Evolutionary conservation across 1,284 basidiomycete genomes (phyloP).

Genomic region (Melanopsichium pennsylvanicum): DNA sequence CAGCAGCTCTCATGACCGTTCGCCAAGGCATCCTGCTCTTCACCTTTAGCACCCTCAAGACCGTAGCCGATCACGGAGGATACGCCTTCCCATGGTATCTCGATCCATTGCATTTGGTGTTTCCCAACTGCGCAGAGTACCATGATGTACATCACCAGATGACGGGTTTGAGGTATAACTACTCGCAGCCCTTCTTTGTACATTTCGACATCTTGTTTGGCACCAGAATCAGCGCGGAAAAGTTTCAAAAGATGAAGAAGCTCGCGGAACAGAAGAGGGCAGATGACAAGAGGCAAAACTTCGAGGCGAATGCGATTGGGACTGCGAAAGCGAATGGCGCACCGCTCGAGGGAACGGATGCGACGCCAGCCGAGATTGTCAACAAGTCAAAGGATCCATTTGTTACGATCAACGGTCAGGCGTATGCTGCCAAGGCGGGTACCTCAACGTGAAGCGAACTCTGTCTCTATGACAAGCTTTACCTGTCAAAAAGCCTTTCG

Average conservation of each 20-base stretch:
- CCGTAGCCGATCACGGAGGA: conserved; percentile 97
- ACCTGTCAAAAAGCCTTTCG: no score
- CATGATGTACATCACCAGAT: conserved; percentile 96
- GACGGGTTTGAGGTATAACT: conserved; percentile 94
- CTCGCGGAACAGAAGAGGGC: conserved; percentile 28
- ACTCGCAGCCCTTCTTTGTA: conserved; percentile 86
- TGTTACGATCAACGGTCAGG: conserved; percentile 26
- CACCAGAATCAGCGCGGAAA: conserved; percentile 74
- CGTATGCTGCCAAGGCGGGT: conserved; percentile 47
- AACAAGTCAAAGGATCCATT: conserved; percentile 31
- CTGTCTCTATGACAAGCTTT: no score
- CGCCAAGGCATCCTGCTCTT: conserved; percentile 84
- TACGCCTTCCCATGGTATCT: conserved; percentile 86
- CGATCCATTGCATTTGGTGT: conserved; percentile 77
- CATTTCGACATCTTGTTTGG: conserved; percentile 72
- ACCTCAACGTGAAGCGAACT: conserved; percentile 6
- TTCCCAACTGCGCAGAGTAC: conserved; percentile 94
- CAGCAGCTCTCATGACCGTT: conserved; percentile 75
- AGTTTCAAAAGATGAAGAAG: conserved; percentile 61
- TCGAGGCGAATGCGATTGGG: neutral
- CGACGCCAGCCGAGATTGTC: conserved; percentile 26
- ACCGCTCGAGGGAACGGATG: conserved; percentile 15
- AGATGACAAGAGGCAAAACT: conserved; percentile 15
- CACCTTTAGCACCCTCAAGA: conserved; percentile 84
- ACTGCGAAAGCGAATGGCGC: neutral